Base-by-base conservation (phyloP, 805 yeast species). In the Pichia scutulata region DNA sequence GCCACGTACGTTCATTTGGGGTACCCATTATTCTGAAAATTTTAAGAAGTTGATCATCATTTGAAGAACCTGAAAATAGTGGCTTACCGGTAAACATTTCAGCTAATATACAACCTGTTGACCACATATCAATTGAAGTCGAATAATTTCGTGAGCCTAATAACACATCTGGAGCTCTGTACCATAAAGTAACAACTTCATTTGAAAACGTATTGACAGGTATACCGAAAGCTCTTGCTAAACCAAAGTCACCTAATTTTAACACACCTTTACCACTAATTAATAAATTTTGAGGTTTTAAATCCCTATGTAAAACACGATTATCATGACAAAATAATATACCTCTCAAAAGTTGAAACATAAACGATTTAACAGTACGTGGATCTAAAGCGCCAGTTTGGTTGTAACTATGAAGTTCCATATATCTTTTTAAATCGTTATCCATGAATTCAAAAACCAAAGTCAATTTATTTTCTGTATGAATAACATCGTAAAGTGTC, bases 11-110 rank as follows among this genome's bases (percentile, higher is more conserved):
- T 67, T 93, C 99, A 62, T 84, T 88, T 40, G 99, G 99, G 2
- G 99, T 93, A 22, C 99, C 99, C 86, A 93, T 82, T 24, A 90
- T 74, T 64, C 95, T 81, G 72, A 93, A 93, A 47, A 93, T 93
- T 64, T 88, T 87, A 67, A 84, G 78, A 59, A 93, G 76, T 68
- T 93, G 98, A 69, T 93, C 99, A 50, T 93, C 97, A 67, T 92
- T 95, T 40, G 96, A 88, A 13, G 92, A 82, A 30, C 99, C 99
- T 21, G 98, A 96, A 68, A 93, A 93, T 47, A 93, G 72, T 1
- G 99, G 98, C 61, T 92, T 84, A 30, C 99, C 96, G n/a, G 96
- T 87, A 63, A 93, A 85, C 98, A 93, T 92, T 64, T 93, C 99
- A 3, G 97, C 98, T 66, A 93, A 78, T 49, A 93, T 93, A 70